phyloP scores from a whole-genome alignment of 2,329 filamentous ascomycete genomes.

The Calonectria pseudoreteaudii region DNA sequence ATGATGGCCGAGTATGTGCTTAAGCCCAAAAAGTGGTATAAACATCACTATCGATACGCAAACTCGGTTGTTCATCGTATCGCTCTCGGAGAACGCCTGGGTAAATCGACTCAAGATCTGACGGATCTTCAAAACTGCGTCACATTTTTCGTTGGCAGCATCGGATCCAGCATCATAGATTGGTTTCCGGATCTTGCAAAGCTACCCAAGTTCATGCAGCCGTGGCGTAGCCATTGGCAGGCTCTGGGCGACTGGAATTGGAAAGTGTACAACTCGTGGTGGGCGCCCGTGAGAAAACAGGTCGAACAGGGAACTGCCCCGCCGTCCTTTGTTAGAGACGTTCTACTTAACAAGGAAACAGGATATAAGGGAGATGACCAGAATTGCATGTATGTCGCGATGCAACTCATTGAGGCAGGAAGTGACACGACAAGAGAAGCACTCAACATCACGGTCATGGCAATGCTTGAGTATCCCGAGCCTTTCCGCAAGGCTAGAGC shows the following conservation, averaged over 20 bases:
- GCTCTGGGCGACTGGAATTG: slow-evolving; percentile 48
- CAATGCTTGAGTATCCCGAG: slow-evolving; percentile 47
- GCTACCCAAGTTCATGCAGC: slow-evolving; percentile 48
- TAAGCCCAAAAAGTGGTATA: slow-evolving; percentile 50
- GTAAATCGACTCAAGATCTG: slow-evolving; percentile 47
- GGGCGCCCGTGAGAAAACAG: slow-evolving; percentile 43
- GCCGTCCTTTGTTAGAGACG: slow-evolving; percentile 50
- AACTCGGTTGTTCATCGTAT: slow-evolving; percentile 53
- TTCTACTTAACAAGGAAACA: slow-evolving; percentile 42
- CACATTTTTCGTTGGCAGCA: slow-evolving; percentile 49
- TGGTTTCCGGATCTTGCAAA: slow-evolving; percentile 50
- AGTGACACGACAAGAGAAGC: slow-evolving; percentile 56
- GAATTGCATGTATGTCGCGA: slow-evolving; percentile 54
- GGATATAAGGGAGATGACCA: slow-evolving; percentile 47
- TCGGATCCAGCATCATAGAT: slow-evolving; percentile 50
- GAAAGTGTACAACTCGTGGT: slow-evolving; percentile 50
- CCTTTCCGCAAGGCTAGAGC: slow-evolving; percentile 50
- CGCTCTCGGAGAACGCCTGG: slow-evolving; percentile 46
- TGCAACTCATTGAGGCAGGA: slow-evolving; percentile 55
- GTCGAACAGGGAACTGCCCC: slow-evolving; percentile 15
- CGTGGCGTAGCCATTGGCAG: slow-evolving; percentile 49
- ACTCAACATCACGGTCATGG: slow-evolving; percentile 47
- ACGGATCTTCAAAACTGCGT: slow-evolving; percentile 52
- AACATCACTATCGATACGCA: slow-evolving; percentile 55
- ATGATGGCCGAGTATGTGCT: slow-evolving; percentile 45